Evolutionary conservation across 306 rosid genomes (phyloP).

Genomic region (Rosa persica): DNA sequence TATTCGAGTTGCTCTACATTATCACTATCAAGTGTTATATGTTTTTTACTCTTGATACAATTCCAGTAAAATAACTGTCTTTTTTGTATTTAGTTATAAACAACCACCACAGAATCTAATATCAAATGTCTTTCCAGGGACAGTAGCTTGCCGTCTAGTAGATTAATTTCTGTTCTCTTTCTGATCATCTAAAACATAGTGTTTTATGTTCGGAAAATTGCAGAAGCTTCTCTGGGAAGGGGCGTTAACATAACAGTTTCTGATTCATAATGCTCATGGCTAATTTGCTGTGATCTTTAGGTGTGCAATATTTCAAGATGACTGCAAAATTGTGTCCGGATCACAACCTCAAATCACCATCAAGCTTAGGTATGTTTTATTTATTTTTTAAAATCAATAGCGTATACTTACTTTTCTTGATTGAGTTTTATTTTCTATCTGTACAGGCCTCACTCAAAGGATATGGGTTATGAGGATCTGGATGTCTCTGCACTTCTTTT

Average conservation of each 20-base stretch:
- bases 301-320: constrained; percentile 84
- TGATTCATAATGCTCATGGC: neutral
- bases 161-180: no score
- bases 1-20: no score
- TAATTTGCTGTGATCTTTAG: constrained; percentile 29
- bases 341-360: constrained; percentile 58
- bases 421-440: constrained; percentile 30
- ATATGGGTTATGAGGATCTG: constrained; percentile 84
- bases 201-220: no score
- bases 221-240: no score
- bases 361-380: constrained; percentile 59
- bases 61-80: no score
- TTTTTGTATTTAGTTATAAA: no score
- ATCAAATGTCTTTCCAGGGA: no score
- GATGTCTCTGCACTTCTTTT: constrained; percentile 74
- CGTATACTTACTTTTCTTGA: constrained; percentile 4
- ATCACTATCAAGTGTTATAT: no score
- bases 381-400: neutral
- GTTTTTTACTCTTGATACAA: no score
- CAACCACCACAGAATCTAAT: no score
- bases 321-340: constrained; percentile 57
- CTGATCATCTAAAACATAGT: no score
- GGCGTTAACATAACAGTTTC: neutral
- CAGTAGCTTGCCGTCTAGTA: no score
- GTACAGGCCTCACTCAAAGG: constrained; percentile 82